Conservation (phyloP, 306 rosid genomes). For the Lathyrus tuberosus region DNA sequence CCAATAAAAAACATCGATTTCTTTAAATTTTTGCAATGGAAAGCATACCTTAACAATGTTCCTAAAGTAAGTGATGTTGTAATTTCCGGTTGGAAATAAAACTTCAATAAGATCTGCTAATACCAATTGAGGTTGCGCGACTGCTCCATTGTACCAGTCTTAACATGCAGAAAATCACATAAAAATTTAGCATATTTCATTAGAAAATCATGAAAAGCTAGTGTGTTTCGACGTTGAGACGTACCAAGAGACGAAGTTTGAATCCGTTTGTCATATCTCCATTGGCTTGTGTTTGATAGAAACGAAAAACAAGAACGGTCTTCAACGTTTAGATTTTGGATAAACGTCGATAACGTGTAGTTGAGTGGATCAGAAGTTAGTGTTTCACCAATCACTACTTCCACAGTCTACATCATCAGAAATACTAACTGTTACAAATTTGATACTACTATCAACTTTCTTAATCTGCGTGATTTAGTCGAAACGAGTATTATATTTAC, state of each 20-base stretch:
- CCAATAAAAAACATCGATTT: background rate
- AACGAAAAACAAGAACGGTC: constrained; percentile 90
- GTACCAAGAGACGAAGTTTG: constrained; percentile 65
- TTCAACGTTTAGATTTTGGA: constrained; percentile 66
- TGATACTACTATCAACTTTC: background rate
- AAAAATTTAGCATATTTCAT: background rate
- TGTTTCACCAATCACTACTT: constrained; percentile 86
- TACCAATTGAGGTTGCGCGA: constrained; percentile 91
- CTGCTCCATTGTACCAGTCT: constrained; percentile 88
- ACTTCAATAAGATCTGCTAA: constrained; percentile 80
- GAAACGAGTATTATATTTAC: background rate
- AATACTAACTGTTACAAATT: background rate
- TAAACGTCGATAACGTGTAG: constrained; percentile 67
- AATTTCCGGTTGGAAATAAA: constrained; percentile 75
- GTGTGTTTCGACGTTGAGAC: constrained; percentile 8
- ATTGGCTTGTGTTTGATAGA: constrained; percentile 73
- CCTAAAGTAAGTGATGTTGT: constrained; percentile 69
- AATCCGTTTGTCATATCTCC: constrained; percentile 84
- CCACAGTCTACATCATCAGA: constrained; percentile 72
- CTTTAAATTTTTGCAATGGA: background rate
- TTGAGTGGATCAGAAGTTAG: constrained; percentile 52
- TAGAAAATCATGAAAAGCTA: background rate
- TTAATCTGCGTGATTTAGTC: background rate
- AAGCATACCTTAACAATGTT: constrained; percentile 78
- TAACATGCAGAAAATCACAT: constrained; percentile 25